These are phyloP conservation scores for Metschnikowia kofuensis DNA, from an alignment of 805 yeast species.

Conservation along the genomic window DNA sequence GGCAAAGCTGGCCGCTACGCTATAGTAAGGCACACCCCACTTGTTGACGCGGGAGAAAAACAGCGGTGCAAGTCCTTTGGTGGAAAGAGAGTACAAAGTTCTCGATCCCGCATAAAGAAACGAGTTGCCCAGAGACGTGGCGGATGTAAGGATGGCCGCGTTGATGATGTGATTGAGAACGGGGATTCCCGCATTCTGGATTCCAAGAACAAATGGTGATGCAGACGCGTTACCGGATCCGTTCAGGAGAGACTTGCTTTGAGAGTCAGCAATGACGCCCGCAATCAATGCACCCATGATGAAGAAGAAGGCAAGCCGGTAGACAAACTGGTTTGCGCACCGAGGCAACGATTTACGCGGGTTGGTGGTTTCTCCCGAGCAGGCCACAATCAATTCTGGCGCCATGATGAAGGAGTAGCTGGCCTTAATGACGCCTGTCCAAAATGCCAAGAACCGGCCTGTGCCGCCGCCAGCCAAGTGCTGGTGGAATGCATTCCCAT, in stretches of 20 bases:
- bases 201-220: conserved; percentile 44
- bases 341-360: conserved; percentile 40
- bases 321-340: conserved; percentile 42
- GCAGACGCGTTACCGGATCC: conserved; percentile 29
- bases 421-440: conserved; percentile 39
- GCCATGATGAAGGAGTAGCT: conserved; percentile 39
- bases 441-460: conserved; percentile 35
- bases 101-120: conserved; percentile 72
- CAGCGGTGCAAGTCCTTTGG: conserved; percentile 65
- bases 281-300: conserved; percentile 38
- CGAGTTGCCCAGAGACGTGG: conserved; percentile 60
- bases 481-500: conserved; percentile 32
- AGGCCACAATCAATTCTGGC: conserved; percentile 39
- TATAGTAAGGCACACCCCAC: background rate
- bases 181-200: conserved; percentile 37
- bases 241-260: conserved; percentile 20
- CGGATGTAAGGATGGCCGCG: conserved; percentile 37
- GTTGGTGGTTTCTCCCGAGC: conserved; percentile 34
- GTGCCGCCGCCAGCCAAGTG: too few species aligned
- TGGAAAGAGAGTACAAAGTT: conserved; percentile 65
- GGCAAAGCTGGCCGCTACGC: too few species aligned
- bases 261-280: conserved; percentile 39
- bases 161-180: conserved; percentile 42
- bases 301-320: conserved; percentile 40
- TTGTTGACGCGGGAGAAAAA: conserved; percentile 40